Conservation (phyloP, 1,284 basidiomycete species). For the Golubevia sp. region DNA sequence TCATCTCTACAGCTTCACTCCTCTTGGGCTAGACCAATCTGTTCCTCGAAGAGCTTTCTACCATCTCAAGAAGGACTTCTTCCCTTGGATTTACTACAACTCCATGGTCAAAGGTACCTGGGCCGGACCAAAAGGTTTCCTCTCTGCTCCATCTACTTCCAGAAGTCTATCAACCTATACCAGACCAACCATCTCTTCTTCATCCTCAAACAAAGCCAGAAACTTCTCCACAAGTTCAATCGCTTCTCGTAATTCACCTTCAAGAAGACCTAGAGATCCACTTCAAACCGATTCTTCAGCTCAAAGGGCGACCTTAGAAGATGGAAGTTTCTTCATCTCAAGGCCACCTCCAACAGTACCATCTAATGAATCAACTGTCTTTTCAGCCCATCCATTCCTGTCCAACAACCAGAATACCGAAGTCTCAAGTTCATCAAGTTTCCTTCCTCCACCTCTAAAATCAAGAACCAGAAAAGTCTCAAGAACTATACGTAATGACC, state of each 20-base stretch:
- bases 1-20: slow-evolving; percentile 5
- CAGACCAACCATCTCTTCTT: not conserved
- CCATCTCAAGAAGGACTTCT: slow-evolving; percentile 87
- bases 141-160: slow-evolving; percentile 1
- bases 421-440: too few relatives aligned
- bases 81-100: slow-evolving; percentile 87
- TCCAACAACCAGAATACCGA: too few relatives aligned
- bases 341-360: slow-evolving; percentile 38
- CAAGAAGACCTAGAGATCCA: slow-evolving; percentile 50
- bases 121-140: slow-evolving; percentile 49
- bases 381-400: too few relatives aligned
- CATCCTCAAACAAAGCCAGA: not conserved
- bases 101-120: slow-evolving; percentile 72
- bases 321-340: slow-evolving; percentile 51
- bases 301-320: slow-evolving; percentile 27
- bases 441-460: slow-evolving; percentile 28
- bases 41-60: slow-evolving; percentile 74
- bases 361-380: not conserved
- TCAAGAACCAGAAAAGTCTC: slow-evolving; percentile 10
- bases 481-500: not conserved
- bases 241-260: slow-evolving; percentile 37
- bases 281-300: slow-evolving; percentile 35
- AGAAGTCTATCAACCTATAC: slow-evolving; percentile 16
- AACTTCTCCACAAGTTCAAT: slow-evolving; percentile 27
- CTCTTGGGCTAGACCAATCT: slow-evolving; percentile 43